Conservation (phyloP, 2,329 filamentous ascomycete species). For the Beauveria australis region DNA sequence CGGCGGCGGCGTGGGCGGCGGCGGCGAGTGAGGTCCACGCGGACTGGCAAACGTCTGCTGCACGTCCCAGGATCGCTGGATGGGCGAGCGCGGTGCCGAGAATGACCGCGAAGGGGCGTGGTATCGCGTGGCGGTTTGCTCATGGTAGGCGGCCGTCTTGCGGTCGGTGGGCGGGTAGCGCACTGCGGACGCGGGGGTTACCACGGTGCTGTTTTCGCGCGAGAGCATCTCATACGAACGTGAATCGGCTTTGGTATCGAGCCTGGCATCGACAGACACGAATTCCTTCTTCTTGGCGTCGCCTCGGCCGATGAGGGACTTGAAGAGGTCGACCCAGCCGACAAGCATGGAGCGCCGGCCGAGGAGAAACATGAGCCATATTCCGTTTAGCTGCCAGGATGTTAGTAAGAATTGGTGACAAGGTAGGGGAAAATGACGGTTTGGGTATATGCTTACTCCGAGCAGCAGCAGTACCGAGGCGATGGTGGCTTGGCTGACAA, state of each 20-base stretch:
- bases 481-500: slow-evolving; percentile 68
- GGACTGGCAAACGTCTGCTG: slow-evolving; percentile 30
- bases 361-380: slow-evolving; percentile 78
- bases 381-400: slow-evolving; percentile 58
- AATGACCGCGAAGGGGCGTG: slow-evolving; percentile 47
- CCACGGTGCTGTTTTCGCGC: slow-evolving; percentile 43
- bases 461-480: slow-evolving; percentile 76
- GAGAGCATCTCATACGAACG: slow-evolving; percentile 78
- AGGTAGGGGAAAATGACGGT: not conserved
- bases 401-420: not conserved
- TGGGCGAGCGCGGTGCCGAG: slow-evolving; percentile 45
- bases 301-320: slow-evolving; percentile 33
- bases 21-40: slow-evolving; percentile 7
- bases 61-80: slow-evolving; percentile 33
- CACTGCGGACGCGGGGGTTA: slow-evolving; percentile 41
- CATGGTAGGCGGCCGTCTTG: slow-evolving; percentile 48
- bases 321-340: slow-evolving; percentile 68
- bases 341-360: slow-evolving; percentile 76
- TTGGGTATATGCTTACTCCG: slow-evolving; percentile 46
- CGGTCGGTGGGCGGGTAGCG: slow-evolving; percentile 28
- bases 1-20: not conserved
- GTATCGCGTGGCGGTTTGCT: slow-evolving; percentile 41
- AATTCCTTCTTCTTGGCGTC: slow-evolving; percentile 61
- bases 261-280: slow-evolving; percentile 73
- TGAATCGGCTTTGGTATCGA: slow-evolving; percentile 51